These are phyloP conservation scores for Posidonia oceanica DNA, from an alignment of 116 monocot genomes.

Conservation along the genomic window DNA sequence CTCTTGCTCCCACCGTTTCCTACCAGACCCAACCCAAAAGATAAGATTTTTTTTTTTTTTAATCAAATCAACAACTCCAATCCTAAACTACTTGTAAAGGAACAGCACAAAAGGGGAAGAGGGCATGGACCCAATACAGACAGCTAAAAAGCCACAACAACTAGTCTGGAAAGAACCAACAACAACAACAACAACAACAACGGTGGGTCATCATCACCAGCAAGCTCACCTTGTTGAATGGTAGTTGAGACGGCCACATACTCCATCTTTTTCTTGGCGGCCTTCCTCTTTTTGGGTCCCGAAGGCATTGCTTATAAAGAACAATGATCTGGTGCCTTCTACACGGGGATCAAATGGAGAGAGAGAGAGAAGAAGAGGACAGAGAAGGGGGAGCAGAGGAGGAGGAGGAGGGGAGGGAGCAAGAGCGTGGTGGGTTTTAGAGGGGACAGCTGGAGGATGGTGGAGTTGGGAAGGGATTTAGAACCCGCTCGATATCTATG, in stretches of 20 bases:
- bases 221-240: background rate
- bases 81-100: background rate
- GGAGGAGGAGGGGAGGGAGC: background rate
- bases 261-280: conserved; percentile 28
- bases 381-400: background rate
- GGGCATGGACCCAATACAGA: background rate
- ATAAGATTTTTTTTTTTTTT: no score
- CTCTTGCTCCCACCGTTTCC: conserved; percentile 5
- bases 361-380: background rate
- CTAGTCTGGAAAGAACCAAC: background rate
- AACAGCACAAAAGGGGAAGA: background rate
- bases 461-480: background rate
- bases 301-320: conserved; percentile 17
- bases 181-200: no score
- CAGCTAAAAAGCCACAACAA: background rate
- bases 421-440: background rate
- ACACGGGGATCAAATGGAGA: no score
- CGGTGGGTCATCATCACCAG: background rate
- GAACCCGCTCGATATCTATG: no score
- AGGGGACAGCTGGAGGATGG: background rate
- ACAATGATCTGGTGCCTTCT: no score
- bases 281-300: conserved; percentile 30
- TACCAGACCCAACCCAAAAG: background rate
- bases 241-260: conserved; percentile 2
- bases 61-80: background rate